Evolutionary conservation across 2,329 filamentous ascomycete genomes (phyloP), one percentile per base, ranked within the genome.

Genomic region (Cucurbitaria berberidis): DNA sequence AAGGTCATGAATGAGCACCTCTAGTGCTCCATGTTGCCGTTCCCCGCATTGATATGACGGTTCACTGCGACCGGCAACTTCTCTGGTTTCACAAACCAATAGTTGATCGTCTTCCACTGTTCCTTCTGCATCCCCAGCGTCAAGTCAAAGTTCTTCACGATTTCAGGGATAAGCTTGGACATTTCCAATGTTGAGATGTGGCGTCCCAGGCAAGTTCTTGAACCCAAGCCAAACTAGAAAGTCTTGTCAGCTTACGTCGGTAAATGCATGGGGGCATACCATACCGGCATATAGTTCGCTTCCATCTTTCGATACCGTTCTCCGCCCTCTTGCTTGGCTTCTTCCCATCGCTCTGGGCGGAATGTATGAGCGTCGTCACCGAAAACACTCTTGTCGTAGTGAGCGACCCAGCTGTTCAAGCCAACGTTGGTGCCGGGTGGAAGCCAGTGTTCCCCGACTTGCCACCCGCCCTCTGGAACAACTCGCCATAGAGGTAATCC

Each of bases 391-490:
- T 30, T 53, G 39, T 66, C 53, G 21, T 55, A 48, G 19, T 67
- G 64, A 6, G 57, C 52, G 15, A 66, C 58, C 62, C 62, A 66
- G 13, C 47, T 55, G 43, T 66, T 67, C 3, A 62, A 40, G 26
- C 65, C 65, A 32, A 68, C 59, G 21, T 58, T 60, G 9, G 62
- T 62, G 13, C 55, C 15, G 64, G 61, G n/a, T 68, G 51, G 36
- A 48, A 62, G 1, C 47, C 16, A 11, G n/a, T n/a, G n/a, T n/a
- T n/a, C 57, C 58, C 24, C 51, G 47, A 22, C 68, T 55, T 1
- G 34, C 40, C 3, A 50, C 54, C 66, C 66, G 7, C 54, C 60
- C 10, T 48, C 34, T 18, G 61, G 61, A 5, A 68, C 65, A 3
- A 64, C 60, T n/a, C 67, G 46, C 44, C 53, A 53, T 1, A 69